phyloP scores from a whole-genome alignment of 805 yeast species.

The Yamadazyma laniorum region DNA sequence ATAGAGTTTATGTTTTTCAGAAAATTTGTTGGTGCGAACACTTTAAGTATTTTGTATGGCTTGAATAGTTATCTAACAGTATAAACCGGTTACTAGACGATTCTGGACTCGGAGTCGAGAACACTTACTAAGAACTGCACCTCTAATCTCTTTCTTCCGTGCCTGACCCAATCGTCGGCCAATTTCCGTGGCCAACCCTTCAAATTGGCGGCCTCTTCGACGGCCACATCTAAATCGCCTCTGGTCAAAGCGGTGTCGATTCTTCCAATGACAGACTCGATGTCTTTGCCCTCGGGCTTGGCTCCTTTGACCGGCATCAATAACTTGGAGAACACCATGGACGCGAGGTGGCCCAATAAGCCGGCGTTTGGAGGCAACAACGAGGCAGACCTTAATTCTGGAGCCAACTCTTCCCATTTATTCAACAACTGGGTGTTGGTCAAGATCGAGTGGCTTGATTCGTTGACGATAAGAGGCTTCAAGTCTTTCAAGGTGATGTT shows the following conservation, averaged over 20 bases:
- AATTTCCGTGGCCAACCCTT: conserved; percentile 92
- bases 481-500: conserved; percentile 31
- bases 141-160: conserved; percentile 87
- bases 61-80: no score
- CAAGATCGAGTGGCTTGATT: conserved; percentile 54
- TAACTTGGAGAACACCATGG: conserved; percentile 71
- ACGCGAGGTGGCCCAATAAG: conserved; percentile 84
- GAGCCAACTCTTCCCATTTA: conserved; percentile 76
- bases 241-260: conserved; percentile 71
- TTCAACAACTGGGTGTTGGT: conserved; percentile 74
- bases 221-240: conserved; percentile 82
- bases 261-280: conserved; percentile 85
- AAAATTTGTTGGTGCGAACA: no score
- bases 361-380: conserved; percentile 95
- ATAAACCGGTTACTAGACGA: conserved; percentile 30
- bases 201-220: conserved; percentile 84
- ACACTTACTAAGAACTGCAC: conserved; percentile 74
- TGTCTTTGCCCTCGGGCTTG: conserved; percentile 72
- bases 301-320: conserved; percentile 76
- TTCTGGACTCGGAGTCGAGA: conserved; percentile 61
- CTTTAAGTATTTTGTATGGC: no score
- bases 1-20: no score
- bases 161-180: conserved; percentile 88
- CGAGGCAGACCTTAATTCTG: conserved; percentile 86
- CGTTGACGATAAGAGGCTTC: conserved; percentile 34